Percentiles rank a stretch among this genome's conserved stretches.
phyloP scores from a whole-genome alignment of 768 basidiomycete species.

The Boletus speciosus region DNA sequence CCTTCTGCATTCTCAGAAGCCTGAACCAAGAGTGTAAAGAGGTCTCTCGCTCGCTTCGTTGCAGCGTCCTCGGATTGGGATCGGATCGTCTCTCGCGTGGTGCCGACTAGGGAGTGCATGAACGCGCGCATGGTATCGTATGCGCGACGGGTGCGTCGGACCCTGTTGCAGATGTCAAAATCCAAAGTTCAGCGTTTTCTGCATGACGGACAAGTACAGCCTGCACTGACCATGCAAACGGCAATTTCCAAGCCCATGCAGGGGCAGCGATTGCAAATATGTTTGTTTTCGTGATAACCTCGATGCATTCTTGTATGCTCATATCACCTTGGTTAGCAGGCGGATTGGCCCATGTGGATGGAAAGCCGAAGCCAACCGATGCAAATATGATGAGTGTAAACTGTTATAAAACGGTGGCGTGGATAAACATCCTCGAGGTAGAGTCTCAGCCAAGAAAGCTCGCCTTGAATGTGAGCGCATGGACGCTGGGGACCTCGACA shows the following conservation, averaged over 20 bases:
- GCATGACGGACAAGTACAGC: not conserved
- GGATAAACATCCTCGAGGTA: not conserved
- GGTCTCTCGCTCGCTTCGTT: slow-evolving; percentile 11
- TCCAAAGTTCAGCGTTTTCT: not conserved
- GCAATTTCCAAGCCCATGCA: slow-evolving; percentile 23
- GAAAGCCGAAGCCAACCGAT: slow-evolving; percentile 23
- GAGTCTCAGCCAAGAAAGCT: not conserved
- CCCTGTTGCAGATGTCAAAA: slow-evolving; percentile 5
- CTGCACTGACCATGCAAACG: slow-evolving; percentile 14
- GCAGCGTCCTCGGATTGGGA: not conserved
- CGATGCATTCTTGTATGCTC: slow-evolving; percentile 20
- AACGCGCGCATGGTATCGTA: slow-evolving; percentile 22
- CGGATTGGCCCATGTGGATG: slow-evolving; percentile 18
- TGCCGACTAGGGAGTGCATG: slow-evolving; percentile 14
- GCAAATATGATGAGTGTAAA: slow-evolving; percentile 22
- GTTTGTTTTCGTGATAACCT: slow-evolving; percentile 9
- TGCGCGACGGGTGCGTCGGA: slow-evolving; percentile 17
- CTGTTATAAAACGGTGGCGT: not conserved
- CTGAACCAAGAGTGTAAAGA: slow-evolving; percentile 19
- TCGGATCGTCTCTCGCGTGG: slow-evolving; percentile 9
- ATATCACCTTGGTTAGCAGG: slow-evolving; percentile 18
- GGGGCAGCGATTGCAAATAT: slow-evolving; percentile 19
- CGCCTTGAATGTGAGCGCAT: slow-evolving; percentile 20
- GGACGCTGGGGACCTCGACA: slow-evolving; percentile 13
- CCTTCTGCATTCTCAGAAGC: slow-evolving; percentile 22